These are phyloP conservation scores for Globisporangium barbulae DNA, from an alignment of 352 stramenopile species.

Conservation along the genomic window DNA sequence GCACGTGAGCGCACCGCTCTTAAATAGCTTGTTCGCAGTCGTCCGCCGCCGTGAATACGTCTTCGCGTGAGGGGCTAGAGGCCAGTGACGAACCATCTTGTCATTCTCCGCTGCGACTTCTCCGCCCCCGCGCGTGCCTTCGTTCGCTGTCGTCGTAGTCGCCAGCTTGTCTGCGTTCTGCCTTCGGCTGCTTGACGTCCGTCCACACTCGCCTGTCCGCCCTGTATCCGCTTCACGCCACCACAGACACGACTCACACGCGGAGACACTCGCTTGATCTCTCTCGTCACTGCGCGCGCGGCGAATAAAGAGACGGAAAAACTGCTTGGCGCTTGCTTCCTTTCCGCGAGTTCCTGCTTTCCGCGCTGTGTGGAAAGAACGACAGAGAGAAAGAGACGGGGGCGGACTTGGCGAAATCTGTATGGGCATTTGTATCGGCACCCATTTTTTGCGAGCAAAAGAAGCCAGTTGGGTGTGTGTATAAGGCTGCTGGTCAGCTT, in stretches of 20 bases:
- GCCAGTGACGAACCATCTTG: conserved; percentile 6
- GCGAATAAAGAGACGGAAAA: not conserved
- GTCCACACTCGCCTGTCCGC: not conserved
- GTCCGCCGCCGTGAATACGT: not conserved
- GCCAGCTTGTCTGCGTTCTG: conserved; percentile 13
- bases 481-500: no score
- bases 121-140: conserved; percentile 3
- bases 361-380: not conserved
- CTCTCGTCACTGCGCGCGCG: not conserved
- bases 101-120: conserved; percentile 17
- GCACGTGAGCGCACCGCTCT: not conserved
- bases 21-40: not conserved
- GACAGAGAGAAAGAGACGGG: not conserved
- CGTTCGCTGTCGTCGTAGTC: conserved; percentile 10
- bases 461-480: not conserved
- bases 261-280: not conserved
- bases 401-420: not conserved
- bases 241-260: not conserved
- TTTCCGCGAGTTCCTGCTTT: not conserved
- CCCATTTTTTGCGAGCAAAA: not conserved
- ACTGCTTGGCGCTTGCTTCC: not conserved
- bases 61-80: not conserved
- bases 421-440: not conserved
- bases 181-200: not conserved
- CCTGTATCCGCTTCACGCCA: not conserved